These are phyloP conservation scores for Mycena citricolor DNA, from an alignment of 1,284 basidiomycete genomes.

Conservation along the genomic window DNA sequence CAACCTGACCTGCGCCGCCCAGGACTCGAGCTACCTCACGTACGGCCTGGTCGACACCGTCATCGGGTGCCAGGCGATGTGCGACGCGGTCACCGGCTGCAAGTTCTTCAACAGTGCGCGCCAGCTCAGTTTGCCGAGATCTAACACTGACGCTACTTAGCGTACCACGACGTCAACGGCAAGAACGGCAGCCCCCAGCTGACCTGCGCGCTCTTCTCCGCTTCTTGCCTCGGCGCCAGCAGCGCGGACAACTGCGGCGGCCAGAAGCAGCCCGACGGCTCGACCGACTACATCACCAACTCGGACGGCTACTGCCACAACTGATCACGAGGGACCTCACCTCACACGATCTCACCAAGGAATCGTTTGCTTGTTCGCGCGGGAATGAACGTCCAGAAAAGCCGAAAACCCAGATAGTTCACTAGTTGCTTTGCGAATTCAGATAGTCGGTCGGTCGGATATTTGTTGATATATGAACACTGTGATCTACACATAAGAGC, in stretches of 20 bases:
- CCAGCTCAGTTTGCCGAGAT: background rate
- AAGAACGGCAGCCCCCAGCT: constrained; percentile 38
- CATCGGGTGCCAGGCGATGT: constrained; percentile 36
- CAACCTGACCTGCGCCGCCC: constrained; percentile 41
- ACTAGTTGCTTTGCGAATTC: no score
- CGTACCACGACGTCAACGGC: constrained; percentile 35
- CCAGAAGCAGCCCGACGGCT: constrained; percentile 42
- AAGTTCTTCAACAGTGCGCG: constrained; percentile 34
- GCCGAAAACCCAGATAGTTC: no score
- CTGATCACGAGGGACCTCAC: no score
- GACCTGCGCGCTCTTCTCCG: constrained; percentile 41
- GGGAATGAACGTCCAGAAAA: no score
- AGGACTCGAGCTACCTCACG: constrained; percentile 42
- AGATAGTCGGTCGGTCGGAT: no score
- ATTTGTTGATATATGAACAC: no score
- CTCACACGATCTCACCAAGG: no score
- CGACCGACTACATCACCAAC: constrained; percentile 38
- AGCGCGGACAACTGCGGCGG: constrained; percentile 41
- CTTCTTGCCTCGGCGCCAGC: constrained; percentile 34
- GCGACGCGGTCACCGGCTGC: constrained; percentile 31
- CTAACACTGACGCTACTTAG: background rate
- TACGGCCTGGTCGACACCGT: constrained; percentile 46
- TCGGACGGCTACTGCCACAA: constrained; percentile 43
- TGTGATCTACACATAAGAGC: no score
- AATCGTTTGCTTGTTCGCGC: no score